Conservation (phyloP, 2,329 filamentous ascomycete genomes). For the Eurotiales sp. region DNA sequence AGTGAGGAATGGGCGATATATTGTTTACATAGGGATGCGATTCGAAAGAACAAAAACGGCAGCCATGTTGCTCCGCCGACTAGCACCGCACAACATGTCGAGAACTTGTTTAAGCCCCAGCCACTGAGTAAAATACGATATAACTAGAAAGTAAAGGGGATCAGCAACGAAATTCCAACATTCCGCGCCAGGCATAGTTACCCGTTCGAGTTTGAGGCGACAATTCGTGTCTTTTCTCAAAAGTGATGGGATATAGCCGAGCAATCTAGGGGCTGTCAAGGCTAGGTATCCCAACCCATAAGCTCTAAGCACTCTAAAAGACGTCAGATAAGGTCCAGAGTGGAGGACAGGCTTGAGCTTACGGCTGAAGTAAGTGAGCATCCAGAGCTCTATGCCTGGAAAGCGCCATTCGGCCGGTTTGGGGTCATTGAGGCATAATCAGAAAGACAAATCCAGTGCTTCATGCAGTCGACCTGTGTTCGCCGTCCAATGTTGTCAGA, state of each 20-base stretch:
- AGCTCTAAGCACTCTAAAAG: constrained; percentile 39
- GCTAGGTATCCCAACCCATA: constrained; percentile 49
- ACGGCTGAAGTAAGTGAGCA: constrained; percentile 30
- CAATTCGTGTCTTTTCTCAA: constrained; percentile 28
- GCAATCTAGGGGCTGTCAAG: constrained; percentile 43
- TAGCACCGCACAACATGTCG: constrained; percentile 50
- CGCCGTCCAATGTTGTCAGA: constrained; percentile 1
- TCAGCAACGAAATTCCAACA: background rate
- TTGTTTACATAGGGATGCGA: constrained; percentile 23
- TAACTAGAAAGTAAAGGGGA: constrained; percentile 30
- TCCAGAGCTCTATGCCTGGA: constrained; percentile 3
- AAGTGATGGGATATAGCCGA: constrained; percentile 37
- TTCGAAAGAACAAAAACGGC: constrained; percentile 27
- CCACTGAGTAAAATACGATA: constrained; percentile 35
- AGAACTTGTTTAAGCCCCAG: constrained; percentile 47
- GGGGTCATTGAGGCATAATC: constrained; percentile 5
- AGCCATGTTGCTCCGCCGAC: constrained; percentile 51
- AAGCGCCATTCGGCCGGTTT: constrained; percentile 12
- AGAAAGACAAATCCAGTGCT: background rate
- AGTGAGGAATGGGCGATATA: no score
- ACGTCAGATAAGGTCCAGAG: background rate
- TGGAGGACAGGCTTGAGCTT: constrained; percentile 18
- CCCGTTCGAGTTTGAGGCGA: constrained; percentile 33
- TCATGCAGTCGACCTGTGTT: background rate
- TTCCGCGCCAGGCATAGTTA: constrained; percentile 22